Base-by-base conservation (phyloP, 805 yeast genomes). In the Debaryomyces castellii region DNA sequence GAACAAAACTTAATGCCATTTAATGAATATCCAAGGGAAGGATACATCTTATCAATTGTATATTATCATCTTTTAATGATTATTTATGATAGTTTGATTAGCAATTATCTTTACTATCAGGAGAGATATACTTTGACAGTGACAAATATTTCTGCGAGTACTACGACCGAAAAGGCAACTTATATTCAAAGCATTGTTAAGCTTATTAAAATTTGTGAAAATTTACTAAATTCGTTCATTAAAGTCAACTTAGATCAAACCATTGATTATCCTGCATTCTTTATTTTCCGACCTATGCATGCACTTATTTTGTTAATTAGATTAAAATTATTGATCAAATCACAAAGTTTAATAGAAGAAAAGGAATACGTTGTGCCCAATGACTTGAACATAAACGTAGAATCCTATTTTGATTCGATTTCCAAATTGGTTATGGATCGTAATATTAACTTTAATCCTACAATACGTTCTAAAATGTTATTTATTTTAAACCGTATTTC, bases 201-300 rank as follows among this genome's bases (percentile, higher is more conserved):
- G 45, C 57, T 79, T 41, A 74, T 77, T 33, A 65, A 68, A 41
- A 67, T 73, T 5, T 70, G 80, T 55, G 77, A 75, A 51, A 71
- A 69, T 46, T 66, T 76, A 36, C 64, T 79, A 33, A 73, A 71
- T 34, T 67, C 76, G 2, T 79, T 77, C 55, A 62, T 74, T 14
- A 57, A 62, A 21, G 47, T 77, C 20, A 69, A 73, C 44, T 44
- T 48, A 4, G 66, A 64, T 9, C 66, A 67, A 46, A 68, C 77
- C 1, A 48, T 62, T 4, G 57, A 64, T 37, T 74, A 69, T 46
- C 83, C 83, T 2, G 77, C 82, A 0, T 75, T 77, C 50, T 72
- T 78, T 51, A 74, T 75, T 54, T 79, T 78, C 51, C 59, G 83
- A 39, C 81, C 83, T 2, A 65, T 78, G 72, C 77, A 77, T 54